Evolutionary conservation across 805 yeast genomes (phyloP), one percentile per base, ranked within the genome.

Genomic region (Wickerhamomyces chaumierensis): DNA sequence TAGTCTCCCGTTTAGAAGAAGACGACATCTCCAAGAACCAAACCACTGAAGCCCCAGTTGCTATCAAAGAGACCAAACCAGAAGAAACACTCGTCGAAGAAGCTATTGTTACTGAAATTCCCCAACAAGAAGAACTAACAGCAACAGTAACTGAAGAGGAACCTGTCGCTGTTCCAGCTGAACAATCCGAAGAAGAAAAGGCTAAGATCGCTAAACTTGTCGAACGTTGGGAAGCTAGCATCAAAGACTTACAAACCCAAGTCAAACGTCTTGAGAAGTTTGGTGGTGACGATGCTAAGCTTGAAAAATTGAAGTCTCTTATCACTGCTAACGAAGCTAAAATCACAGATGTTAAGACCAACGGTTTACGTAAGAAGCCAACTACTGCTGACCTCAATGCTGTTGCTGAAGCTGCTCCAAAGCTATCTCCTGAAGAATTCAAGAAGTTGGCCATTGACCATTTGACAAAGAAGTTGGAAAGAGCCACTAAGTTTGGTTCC

Each of bases 221-320:
- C 9, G 13, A 5, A 5, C 90, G 90, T 19, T 21, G 38, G 9
- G 86, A 78, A 38, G 51, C 41, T 18, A 60, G 62, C 13, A 70
- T 73, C 19, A 65, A 66, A 31, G 68, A 65, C 18, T 73, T 81
- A 35, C 73, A 75, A 52, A 75, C 73, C 43, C 78, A 74, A 43
- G 63, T 86, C 49, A 68, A 67, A 28, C 74, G 95, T 55, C 75
- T 87, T 45, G 79, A 80, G 56, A 86, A 84, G 63, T 88, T 86
- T 55, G 97, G 96, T 21, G 74, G 84, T 36, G 81, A 78, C 44
- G 56, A 68, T 28, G 78, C 77, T 41, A 75, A 19, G 32, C 11
- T 31, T 31, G 33, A 31, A 31, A 17, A 31, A 15, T 31, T 31
- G 33, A 31, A 31, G 9, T 11, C 12, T 14, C 4, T 4, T 25